These are phyloP conservation scores for Prunus kanzakura DNA, from an alignment of 306 rosid genomes.

Conservation along the genomic window DNA sequence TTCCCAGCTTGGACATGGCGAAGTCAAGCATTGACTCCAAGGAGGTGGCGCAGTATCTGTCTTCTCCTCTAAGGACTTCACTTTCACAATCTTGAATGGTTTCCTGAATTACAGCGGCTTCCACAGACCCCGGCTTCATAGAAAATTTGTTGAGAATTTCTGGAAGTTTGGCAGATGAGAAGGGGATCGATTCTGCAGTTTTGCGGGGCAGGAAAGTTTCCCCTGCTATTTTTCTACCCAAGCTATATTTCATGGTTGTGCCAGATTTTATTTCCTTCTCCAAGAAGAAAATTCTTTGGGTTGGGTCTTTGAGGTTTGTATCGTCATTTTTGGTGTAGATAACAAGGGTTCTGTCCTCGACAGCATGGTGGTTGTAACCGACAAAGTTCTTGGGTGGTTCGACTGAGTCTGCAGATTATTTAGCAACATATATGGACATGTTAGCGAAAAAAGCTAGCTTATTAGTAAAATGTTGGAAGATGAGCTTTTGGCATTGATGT, in stretches of 20 bases:
- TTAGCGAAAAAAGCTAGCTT: neutral
- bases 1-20: conserved; percentile 58
- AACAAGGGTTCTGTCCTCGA: too few relatives aligned
- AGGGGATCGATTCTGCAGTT: conserved; percentile 40
- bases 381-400: too few relatives aligned
- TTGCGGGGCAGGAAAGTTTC: conserved; percentile 50
- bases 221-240: conserved; percentile 22
- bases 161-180: conserved; percentile 45
- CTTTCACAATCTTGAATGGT: conserved; percentile 56
- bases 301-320: too few relatives aligned
- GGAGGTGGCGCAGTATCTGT: conserved; percentile 72
- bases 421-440: neutral
- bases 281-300: conserved; percentile 42
- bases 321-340: too few relatives aligned
- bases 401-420: neutral
- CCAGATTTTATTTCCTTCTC: conserved; percentile 44
- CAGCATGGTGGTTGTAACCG: neutral
- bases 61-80: conserved; percentile 33
- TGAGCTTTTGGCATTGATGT: neutral
- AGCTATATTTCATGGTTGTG: conserved; percentile 36
- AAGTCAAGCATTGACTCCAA: conserved; percentile 78
- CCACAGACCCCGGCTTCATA: conserved; percentile 35
- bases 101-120: conserved; percentile 32
- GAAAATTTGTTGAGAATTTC: conserved; percentile 30
- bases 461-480: neutral